A percentile compares a stretch with the other conserved stretches of the same genome.
Conservation (phyloP, 495 filamentous ascomycete species). For the Talaromyces thailandensis region DNA sequence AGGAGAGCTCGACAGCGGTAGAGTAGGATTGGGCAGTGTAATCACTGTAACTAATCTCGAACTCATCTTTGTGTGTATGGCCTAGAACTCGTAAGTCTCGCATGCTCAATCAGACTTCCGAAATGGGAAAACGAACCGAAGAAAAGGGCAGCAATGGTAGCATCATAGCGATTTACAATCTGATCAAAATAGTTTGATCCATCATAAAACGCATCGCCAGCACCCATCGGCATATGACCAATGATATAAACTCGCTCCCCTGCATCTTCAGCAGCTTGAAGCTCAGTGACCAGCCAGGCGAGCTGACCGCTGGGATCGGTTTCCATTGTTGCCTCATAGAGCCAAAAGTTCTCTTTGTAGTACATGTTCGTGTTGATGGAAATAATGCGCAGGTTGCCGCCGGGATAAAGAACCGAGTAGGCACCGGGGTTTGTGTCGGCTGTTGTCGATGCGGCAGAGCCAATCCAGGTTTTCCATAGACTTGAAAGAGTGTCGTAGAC, state of each 20-base stretch:
- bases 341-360: constrained; percentile 46
- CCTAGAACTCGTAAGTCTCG: constrained; percentile 10
- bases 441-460: constrained; percentile 20
- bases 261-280: constrained; percentile 40
- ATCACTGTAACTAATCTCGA: constrained; percentile 43
- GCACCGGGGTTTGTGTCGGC: constrained; percentile 32
- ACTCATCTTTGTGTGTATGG: constrained; percentile 48
- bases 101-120: background rate
- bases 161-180: constrained; percentile 42
- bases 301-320: constrained; percentile 38
- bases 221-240: constrained; percentile 42
- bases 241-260: constrained; percentile 46
- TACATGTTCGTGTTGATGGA: constrained; percentile 51
- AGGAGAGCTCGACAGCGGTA: constrained; percentile 38
- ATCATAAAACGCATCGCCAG: constrained; percentile 38
- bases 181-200: constrained; percentile 45
- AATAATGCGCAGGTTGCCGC: constrained; percentile 41
- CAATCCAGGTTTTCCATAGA: constrained; percentile 39
- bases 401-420: constrained; percentile 37
- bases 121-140: constrained; percentile 19
- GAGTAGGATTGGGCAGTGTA: constrained; percentile 23
- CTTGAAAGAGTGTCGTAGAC: constrained; percentile 39
- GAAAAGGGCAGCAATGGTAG: constrained; percentile 46
- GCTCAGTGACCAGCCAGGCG: constrained; percentile 39
- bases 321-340: constrained; percentile 40